Percentiles rank a stretch among this genome's conserved stretches.
Conservation (phyloP, 192 early-diverging fungal genomes). For the Haplosporangium gracile region DNA sequence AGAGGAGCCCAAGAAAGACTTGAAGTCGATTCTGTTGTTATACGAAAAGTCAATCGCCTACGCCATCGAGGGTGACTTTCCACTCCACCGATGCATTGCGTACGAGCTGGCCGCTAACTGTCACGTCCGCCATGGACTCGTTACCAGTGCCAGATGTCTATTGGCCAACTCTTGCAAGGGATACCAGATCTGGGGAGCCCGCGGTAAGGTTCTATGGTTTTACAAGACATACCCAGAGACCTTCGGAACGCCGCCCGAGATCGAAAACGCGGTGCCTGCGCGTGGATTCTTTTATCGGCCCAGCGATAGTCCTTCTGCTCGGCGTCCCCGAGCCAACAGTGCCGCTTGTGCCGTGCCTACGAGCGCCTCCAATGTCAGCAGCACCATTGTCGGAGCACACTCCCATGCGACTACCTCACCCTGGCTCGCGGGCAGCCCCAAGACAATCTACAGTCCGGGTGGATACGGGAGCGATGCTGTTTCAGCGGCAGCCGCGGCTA, state of each 20-base stretch:
- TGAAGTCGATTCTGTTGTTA: slow-evolving; percentile 23
- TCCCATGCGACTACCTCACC: slow-evolving; percentile 20
- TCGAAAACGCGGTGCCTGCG: neutral
- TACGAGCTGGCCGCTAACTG: slow-evolving; percentile 44
- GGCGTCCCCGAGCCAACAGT: neutral
- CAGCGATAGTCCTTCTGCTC: neutral
- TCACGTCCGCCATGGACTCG: slow-evolving; percentile 34
- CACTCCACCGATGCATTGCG: slow-evolving; percentile 24
- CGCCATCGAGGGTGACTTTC: slow-evolving; percentile 34
- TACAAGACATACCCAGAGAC: slow-evolving; percentile 37
- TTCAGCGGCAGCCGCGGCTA: slow-evolving; percentile 40
- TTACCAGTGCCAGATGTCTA: slow-evolving; percentile 40
- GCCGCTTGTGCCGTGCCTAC: neutral
- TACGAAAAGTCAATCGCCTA: slow-evolving; percentile 49
- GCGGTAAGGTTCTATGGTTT: slow-evolving; percentile 42
- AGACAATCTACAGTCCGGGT: slow-evolving; percentile 40
- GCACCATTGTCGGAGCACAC: neutral
- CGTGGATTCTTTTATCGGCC: slow-evolving; percentile 51
- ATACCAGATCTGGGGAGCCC: slow-evolving; percentile 48
- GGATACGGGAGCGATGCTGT: slow-evolving; percentile 33
- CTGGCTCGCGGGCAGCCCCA: slow-evolving; percentile 37
- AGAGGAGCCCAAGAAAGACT: neutral
- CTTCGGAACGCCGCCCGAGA: slow-evolving; percentile 29
- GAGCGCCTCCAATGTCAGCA: neutral
- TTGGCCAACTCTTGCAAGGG: slow-evolving; percentile 31